A percentile compares a stretch with the other conserved stretches of the same genome.
Conservation (phyloP, 2,329 filamentous ascomycete species). For the Hypoxylon sp. region DNA sequence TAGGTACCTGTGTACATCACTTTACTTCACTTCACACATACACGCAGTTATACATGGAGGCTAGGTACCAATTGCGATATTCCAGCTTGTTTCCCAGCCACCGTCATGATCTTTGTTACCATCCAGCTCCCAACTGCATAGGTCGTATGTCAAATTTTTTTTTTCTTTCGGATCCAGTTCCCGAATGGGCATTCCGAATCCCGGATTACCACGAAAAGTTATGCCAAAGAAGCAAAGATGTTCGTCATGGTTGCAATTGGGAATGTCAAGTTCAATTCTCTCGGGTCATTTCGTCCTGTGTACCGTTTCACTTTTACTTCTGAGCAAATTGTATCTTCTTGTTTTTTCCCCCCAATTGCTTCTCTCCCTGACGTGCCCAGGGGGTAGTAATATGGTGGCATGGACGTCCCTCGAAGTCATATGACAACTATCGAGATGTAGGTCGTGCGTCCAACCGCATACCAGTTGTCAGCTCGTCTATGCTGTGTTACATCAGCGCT, state of each 20-base stretch:
- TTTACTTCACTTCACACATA: no score
- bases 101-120: conserved; percentile 10
- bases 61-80: neutral
- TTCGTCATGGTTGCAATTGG: conserved; percentile 14
- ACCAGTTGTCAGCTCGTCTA: conserved; percentile 39
- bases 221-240: conserved; percentile 27
- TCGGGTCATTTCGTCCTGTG: conserved; percentile 1
- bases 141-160: conserved; percentile 10
- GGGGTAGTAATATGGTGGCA: conserved; percentile 13
- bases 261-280: conserved; percentile 6
- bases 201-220: conserved; percentile 30
- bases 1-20: neutral
- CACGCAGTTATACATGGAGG: neutral
- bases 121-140: conserved; percentile 14
- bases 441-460: conserved; percentile 42
- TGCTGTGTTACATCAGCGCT: conserved; percentile 37
- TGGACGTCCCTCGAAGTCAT: conserved; percentile 32
- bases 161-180: conserved; percentile 19
- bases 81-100: conserved; percentile 11
- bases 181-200: conserved; percentile 39
- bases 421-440: conserved; percentile 32
- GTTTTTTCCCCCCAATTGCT: neutral
- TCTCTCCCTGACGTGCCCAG: conserved; percentile 22
- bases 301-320: conserved; percentile 10
- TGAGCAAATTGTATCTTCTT: neutral